Percentiles rank a stretch among this genome's conserved stretches.
Conservation (phyloP, 352 stramenopile genomes). For the Elongisporangium anandrum region DNA sequence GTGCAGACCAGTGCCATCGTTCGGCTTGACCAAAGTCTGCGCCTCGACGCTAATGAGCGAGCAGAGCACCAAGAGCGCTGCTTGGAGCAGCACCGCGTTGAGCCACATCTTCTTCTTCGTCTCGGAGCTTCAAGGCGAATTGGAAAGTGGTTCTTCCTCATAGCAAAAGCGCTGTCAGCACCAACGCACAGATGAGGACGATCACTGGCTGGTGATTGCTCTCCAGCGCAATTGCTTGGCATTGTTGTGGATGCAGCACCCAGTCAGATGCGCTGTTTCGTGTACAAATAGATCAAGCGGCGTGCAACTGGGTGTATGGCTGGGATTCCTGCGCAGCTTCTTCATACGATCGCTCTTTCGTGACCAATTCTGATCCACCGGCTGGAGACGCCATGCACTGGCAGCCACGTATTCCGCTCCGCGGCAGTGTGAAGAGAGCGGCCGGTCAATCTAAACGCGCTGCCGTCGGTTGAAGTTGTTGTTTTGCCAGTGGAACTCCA, state of each 20-base stretch:
- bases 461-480: not conserved
- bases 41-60: constrained; percentile 12
- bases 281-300: not conserved
- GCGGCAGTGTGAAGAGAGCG: not conserved
- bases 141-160: not conserved
- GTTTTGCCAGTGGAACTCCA: not conserved
- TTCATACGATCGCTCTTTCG: not conserved
- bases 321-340: not conserved
- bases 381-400: not conserved
- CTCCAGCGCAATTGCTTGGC: not conserved
- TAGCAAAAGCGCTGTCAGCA: not conserved
- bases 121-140: not conserved
- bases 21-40: constrained; percentile 29
- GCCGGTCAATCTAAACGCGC: not conserved
- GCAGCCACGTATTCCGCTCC: not conserved
- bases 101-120: constrained; percentile 2
- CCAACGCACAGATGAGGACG: not conserved
- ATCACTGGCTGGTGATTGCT: not conserved
- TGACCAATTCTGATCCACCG: not conserved
- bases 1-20: constrained; percentile 34
- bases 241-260: not conserved
- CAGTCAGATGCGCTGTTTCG: not conserved
- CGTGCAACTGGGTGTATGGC: not conserved
- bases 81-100: constrained; percentile 5
- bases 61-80: constrained; percentile 7